Evolutionary conservation across 2,329 filamentous ascomycete genomes (phyloP).

Genomic region (Trichoderma atrobrunneum): DNA sequence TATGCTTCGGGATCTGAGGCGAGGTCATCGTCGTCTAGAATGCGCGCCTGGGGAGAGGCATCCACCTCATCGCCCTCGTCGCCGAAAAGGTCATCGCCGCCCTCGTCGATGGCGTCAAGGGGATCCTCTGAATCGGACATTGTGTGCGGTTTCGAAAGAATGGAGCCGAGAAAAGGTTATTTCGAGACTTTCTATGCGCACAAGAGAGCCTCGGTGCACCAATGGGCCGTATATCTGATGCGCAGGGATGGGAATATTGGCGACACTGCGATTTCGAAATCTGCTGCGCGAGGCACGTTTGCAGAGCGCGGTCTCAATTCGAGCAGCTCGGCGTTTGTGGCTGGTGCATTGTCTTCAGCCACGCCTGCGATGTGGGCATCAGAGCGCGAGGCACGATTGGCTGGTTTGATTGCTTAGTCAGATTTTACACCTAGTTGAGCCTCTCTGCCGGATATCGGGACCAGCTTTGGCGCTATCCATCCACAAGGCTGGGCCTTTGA

Average conservation of each 20-base stretch:
- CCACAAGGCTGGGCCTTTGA: not conserved
- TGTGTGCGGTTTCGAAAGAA: slow-evolving; percentile 5
- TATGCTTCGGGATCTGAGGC: slow-evolving; percentile 48
- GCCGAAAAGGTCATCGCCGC: slow-evolving; percentile 61
- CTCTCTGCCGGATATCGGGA: not conserved
- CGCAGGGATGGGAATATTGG: not conserved
- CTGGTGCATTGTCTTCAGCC: not conserved
- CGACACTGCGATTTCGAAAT: slow-evolving; percentile 1
- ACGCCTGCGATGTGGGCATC: not conserved
- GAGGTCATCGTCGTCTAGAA: slow-evolving; percentile 60
- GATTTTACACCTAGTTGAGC: not conserved
- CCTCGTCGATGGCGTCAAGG: slow-evolving; percentile 52
- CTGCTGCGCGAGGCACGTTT: slow-evolving; percentile 17
- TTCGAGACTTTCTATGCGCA: too few relatives aligned
- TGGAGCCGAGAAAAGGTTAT: not conserved
- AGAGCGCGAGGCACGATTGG: not conserved
- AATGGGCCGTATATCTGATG: not conserved
- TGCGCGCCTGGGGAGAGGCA: slow-evolving; percentile 59
- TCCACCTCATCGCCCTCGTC: slow-evolving; percentile 58
- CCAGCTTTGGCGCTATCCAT: not conserved
- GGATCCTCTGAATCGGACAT: slow-evolving; percentile 59
- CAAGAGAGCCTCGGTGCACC: not conserved
- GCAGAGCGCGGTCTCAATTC: slow-evolving; percentile 7
- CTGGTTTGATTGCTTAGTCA: not conserved
- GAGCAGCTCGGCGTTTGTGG: not conserved